Conservation (phyloP, 257 asterid species). For the Solanum rostratum region DNA sequence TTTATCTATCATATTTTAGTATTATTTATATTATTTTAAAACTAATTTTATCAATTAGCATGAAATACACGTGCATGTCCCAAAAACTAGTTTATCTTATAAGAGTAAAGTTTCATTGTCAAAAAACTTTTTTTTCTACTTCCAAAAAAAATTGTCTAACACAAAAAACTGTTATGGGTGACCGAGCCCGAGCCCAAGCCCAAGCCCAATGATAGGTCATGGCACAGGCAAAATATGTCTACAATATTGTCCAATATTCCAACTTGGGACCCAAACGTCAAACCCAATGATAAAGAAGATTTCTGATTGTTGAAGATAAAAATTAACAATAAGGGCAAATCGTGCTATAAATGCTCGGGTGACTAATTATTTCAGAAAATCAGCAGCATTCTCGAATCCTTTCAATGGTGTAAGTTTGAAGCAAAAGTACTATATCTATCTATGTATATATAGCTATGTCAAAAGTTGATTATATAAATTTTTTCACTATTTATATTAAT, state of each 20-base stretch:
- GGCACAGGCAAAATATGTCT: background rate
- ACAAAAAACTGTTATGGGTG: background rate
- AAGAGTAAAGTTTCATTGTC: background rate
- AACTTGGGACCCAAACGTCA: background rate
- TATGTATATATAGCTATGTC: too few species aligned
- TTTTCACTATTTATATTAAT: too few species aligned
- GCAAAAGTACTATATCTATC: too few species aligned
- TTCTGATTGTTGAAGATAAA: background rate
- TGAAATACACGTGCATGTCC: too few species aligned
- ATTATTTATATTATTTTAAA: too few species aligned
- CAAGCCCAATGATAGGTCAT: background rate
- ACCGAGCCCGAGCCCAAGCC: too few species aligned
- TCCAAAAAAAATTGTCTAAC: too few species aligned
- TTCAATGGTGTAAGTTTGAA: background rate
- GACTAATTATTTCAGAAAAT: background rate
- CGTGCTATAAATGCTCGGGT: background rate
- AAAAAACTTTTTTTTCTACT: background rate
- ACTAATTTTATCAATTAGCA: too few species aligned
- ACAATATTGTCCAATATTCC: background rate
- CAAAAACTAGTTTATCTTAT: too few species aligned
- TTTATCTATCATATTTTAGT: too few species aligned
- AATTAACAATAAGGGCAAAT: background rate
- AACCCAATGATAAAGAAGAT: background rate
- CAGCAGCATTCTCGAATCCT: background rate
- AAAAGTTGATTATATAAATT: too few species aligned